Evolutionary conservation across 2,329 filamentous ascomycete species (phyloP), one percentile per base, ranked within the genome.

Genomic region (Fusarium sp.): DNA sequence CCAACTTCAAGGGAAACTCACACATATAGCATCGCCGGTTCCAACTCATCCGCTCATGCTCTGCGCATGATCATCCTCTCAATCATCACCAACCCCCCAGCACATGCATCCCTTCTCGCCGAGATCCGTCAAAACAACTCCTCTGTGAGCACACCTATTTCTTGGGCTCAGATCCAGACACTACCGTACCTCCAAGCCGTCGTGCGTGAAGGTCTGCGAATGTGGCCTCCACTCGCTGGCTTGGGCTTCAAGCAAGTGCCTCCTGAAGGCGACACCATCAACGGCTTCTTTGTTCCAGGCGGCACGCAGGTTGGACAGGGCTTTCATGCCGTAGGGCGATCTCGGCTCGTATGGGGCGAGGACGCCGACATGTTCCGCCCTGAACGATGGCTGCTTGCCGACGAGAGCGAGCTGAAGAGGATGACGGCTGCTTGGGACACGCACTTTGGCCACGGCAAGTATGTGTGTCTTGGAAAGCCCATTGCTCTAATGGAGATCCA

Each of bases 171-270:
- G 74, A 82, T 85, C 1, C 87, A 89, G 71, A 77, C 74, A 5
- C 81, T 91, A 2, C 81, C 85, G 0, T 90, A 90, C 79, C 85
- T 91, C 73, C 88, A 90, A 77, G 89, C 88, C 1, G 89, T 88
- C 62, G 80, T 91, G 9, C 88, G 87, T 45, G 89, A 91, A 77
- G 85, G 87, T 2, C 86, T 91, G 82, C 87, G 89, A 5, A 81
- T 90, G 67, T 86, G 87, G 8, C 88, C 89, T 0, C 88, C 88
- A 0, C 87, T 90, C 2, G 87, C 86, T 0, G 83, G 83, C 1
- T 72, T 90, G 14, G 88, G 88, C 76, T 90, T 90, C 76, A 87
- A 87, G 18, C 84, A 88, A 0, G 87, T 87, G 0, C 88, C 89
- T 0, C 83, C 85, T 1, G 85, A 85, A 72, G 89, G 89, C 9